phyloP scores from a whole-genome alignment of 176 grass and related monocot species.

The Alopecurus myosuroides region DNA sequence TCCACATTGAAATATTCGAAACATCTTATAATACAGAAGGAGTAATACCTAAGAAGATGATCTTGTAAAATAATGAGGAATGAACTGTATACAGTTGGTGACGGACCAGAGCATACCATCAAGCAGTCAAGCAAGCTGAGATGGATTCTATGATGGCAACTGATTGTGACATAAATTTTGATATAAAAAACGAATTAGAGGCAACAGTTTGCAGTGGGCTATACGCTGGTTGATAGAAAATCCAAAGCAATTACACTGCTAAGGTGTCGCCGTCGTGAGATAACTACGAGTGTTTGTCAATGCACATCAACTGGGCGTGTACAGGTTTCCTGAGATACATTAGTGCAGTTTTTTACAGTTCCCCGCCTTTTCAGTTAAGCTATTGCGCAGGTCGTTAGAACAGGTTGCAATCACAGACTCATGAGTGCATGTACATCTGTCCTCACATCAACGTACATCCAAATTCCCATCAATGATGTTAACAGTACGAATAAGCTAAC shows the following conservation, averaged over 20 bases:
- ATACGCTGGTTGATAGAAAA: neutral
- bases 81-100: neutral
- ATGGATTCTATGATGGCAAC: neutral
- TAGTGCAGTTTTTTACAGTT: neutral
- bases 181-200: neutral
- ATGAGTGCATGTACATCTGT: neutral
- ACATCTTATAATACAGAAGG: too few species aligned
- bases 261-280: neutral
- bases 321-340: neutral
- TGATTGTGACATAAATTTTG: neutral
- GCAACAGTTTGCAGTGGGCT: neutral
- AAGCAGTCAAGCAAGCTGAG: conserved; percentile 7
- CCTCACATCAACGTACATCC: neutral
- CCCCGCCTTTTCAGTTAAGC: conserved; percentile 5
- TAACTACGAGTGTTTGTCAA: neutral
- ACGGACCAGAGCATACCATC: neutral
- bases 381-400: conserved; percentile 8
- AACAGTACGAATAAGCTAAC: neutral
- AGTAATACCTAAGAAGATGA: neutral
- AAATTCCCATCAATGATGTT: neutral
- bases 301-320: neutral
- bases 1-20: too few species aligned
- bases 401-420: neutral
- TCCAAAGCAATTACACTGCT: neutral
- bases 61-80: conserved; percentile 1